Conservation (phyloP, 2,329 filamentous ascomycete species). For the Capronia epimyces region DNA sequence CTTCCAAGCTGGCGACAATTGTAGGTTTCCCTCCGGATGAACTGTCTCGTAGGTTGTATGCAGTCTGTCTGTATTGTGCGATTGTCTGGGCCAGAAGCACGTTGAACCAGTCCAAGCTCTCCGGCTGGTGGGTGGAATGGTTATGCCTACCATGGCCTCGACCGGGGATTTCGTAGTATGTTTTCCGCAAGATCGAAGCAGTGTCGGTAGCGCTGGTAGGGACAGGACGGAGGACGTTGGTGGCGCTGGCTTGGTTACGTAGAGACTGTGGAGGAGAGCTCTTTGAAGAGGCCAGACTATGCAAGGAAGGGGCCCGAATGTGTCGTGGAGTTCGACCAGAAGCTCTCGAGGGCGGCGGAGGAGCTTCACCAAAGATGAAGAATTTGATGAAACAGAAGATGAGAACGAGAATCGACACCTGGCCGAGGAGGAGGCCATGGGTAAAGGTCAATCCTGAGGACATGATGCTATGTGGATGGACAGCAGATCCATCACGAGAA, state of each 20-base stretch:
- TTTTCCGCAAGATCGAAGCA: conserved; percentile 75
- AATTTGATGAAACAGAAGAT: conserved; percentile 97
- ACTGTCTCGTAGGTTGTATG: conserved; percentile 70
- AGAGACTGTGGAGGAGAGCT: conserved; percentile 42
- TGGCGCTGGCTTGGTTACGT: conserved; percentile 49
- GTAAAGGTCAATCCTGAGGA: conserved; percentile 23
- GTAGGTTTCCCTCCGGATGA: conserved; percentile 44
- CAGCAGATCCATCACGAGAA: not conserved
- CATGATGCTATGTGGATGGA: not conserved
- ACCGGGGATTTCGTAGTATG: conserved; percentile 72
- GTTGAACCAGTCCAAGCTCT: conserved; percentile 98
- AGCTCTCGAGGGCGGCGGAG: conserved; percentile 71
- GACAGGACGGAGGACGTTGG: conserved; percentile 65
- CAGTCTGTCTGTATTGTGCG: conserved; percentile 87
- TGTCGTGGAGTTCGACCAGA: conserved; percentile 68
- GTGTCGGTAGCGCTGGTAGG: conserved; percentile 82
- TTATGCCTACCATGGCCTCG: conserved; percentile 37
- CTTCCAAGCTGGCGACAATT: conserved; percentile 77
- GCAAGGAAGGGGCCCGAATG: conserved; percentile 64
- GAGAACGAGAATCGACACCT: conserved; percentile 84
- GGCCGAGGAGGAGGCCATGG: conserved; percentile 86
- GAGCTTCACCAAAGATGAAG: conserved; percentile 97
- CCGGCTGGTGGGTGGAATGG: conserved; percentile 80
- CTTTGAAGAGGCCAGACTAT: conserved; percentile 35
- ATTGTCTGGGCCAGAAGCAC: conserved; percentile 94